A percentile compares a stretch with the other conserved stretches of the same genome.
Evolutionary conservation across 1,284 basidiomycete genomes (phyloP).

Genomic region (Ustilago vetiveriae): DNA sequence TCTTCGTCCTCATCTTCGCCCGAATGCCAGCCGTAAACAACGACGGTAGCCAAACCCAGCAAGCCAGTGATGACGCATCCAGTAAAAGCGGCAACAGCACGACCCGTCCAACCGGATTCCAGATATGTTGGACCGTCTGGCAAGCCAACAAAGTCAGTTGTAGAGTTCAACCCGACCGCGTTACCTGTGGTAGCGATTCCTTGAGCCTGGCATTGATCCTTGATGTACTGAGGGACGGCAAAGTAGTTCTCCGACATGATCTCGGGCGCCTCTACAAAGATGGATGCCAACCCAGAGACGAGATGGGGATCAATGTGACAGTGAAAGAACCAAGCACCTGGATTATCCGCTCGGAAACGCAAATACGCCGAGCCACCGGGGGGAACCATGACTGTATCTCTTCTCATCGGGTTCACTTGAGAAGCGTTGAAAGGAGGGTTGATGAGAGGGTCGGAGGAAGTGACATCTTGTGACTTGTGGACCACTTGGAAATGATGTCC

Average conservation of each 20-base stretch:
- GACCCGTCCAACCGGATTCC: slow-evolving; percentile 52
- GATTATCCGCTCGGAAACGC: slow-evolving; percentile 56
- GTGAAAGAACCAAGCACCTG: slow-evolving; percentile 59
- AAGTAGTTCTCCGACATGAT: slow-evolving; percentile 68
- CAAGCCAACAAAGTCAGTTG: slow-evolving; percentile 49
- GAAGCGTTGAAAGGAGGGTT: slow-evolving; percentile 85
- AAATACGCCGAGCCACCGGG: slow-evolving; percentile 55
- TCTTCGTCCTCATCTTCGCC: slow-evolving; percentile 32
- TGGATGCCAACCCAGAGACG: slow-evolving; percentile 77
- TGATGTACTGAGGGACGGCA: slow-evolving; percentile 72
- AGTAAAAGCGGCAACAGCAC: slow-evolving; percentile 78
- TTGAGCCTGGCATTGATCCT: slow-evolving; percentile 78
- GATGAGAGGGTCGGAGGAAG: slow-evolving; percentile 77
- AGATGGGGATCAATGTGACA: slow-evolving; percentile 61
- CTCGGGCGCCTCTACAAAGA: slow-evolving; percentile 79
- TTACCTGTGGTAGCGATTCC: slow-evolving; percentile 70
- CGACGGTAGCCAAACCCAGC: slow-evolving; percentile 80
- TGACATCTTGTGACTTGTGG: slow-evolving; percentile 77
- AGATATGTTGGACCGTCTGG: slow-evolving; percentile 38
- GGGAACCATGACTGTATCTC: slow-evolving; percentile 67
- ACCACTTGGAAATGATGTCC: slow-evolving; percentile 67
- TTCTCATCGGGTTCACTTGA: slow-evolving; percentile 67
- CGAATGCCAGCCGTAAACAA: slow-evolving; percentile 75
- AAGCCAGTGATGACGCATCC: slow-evolving; percentile 85
- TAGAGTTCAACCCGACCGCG: slow-evolving; percentile 60